phyloP scores from a whole-genome alignment of 805 yeast species.

The Wickerhamomyces xylosicus region DNA sequence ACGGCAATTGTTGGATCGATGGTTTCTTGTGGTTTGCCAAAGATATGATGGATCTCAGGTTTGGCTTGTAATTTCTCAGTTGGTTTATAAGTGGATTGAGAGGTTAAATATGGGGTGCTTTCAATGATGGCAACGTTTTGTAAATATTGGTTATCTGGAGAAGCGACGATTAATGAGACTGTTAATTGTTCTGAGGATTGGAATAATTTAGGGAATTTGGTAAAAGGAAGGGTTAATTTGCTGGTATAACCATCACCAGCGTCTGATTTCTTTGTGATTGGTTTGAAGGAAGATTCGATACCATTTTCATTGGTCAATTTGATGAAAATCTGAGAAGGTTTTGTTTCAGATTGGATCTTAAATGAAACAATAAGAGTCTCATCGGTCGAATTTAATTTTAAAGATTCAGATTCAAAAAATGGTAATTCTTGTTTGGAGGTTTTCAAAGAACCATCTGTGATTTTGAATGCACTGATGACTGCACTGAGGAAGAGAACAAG shows the following conservation, averaged over 20 bases:
- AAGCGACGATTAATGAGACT: conserved; percentile 12
- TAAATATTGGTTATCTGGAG: conserved; percentile 7
- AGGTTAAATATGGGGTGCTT: conserved; percentile 10
- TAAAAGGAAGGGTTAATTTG: conserved; percentile 11
- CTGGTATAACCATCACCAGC: conserved; percentile 5
- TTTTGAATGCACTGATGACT: not conserved
- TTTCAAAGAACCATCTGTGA: conserved; percentile 1
- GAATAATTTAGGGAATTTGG: conserved; percentile 16
- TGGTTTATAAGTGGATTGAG: conserved; percentile 7
- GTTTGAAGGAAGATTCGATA: conserved; percentile 17
- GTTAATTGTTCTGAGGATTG: conserved; percentile 8
- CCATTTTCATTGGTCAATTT: conserved; percentile 13
- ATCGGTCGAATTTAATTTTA: conserved; percentile 7
- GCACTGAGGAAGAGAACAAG: not conserved
- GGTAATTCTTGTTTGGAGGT: not conserved
- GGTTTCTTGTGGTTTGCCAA: conserved; percentile 13
- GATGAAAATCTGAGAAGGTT: conserved; percentile 18
- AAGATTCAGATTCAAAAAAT: conserved; percentile 2
- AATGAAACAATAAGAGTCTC: conserved; percentile 13
- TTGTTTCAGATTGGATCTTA: conserved; percentile 9
- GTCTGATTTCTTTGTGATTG: conserved; percentile 9
- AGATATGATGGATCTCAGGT: conserved; percentile 20
- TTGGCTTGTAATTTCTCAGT: conserved; percentile 13
- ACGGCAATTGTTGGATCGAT: conserved; percentile 13
- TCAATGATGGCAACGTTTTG: conserved; percentile 12